phyloP scores from a whole-genome alignment of 768 basidiomycete species.

The Xerocomellus intermedius region DNA sequence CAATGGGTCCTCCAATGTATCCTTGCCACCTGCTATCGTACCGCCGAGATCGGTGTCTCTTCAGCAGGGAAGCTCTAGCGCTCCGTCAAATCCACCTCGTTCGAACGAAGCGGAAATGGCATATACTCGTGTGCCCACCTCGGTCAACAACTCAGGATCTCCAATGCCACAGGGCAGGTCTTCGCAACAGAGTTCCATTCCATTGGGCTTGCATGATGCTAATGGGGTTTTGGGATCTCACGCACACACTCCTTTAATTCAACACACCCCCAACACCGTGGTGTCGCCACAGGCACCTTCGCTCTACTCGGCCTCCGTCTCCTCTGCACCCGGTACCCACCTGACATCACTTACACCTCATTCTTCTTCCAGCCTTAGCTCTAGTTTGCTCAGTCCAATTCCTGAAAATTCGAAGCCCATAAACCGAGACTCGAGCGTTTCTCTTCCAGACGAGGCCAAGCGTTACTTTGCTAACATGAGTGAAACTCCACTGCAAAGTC shows the following conservation, averaged over 20 bases:
- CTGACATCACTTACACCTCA: constrained; percentile 16
- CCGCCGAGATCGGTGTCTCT: constrained; percentile 26
- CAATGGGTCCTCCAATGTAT: not conserved
- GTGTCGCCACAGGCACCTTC: constrained; percentile 12
- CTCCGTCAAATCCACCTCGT: constrained; percentile 23
- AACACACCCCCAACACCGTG: constrained; percentile 22
- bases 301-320: constrained; percentile 6
- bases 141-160: constrained; percentile 2
- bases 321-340: constrained; percentile 16
- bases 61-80: constrained; percentile 6
- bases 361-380: constrained; percentile 18
- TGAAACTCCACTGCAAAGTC: constrained; percentile 61
- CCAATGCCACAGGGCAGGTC: constrained; percentile 1
- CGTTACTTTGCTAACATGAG: constrained; percentile 68
- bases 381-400: constrained; percentile 22
- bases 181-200: constrained; percentile 7
- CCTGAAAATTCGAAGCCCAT: constrained; percentile 36
- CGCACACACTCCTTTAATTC: constrained; percentile 8
- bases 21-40: constrained; percentile 11
- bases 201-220: not conserved
- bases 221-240: constrained; percentile 1
- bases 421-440: constrained; percentile 66
- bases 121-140: constrained; percentile 1
- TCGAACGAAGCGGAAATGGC: constrained; percentile 13
- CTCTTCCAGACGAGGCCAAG: constrained; percentile 74